A percentile compares a stretch with the other conserved stretches of the same genome.
Conservation (phyloP, 768 basidiomycete species). For the Leccinum fibrillosum region DNA sequence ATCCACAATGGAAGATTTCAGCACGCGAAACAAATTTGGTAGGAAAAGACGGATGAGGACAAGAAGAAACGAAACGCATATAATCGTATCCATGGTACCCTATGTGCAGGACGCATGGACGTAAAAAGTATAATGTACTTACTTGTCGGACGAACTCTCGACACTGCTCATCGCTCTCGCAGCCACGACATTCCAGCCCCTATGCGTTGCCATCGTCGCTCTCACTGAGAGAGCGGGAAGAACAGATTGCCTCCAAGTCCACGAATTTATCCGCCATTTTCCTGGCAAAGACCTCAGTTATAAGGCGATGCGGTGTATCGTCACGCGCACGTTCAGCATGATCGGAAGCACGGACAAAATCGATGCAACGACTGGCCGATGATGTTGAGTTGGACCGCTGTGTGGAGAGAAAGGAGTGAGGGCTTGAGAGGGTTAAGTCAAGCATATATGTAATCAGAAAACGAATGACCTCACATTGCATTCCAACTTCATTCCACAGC, state of each 20-base stretch:
- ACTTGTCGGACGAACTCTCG: constrained; percentile 77
- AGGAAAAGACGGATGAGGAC: not conserved
- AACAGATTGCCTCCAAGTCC: constrained; percentile 22
- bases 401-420: too few species aligned
- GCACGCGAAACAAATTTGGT: not conserved
- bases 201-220: not conserved
- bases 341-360: constrained; percentile 58
- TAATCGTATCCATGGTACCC: not conserved
- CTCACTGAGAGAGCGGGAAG: too few species aligned
- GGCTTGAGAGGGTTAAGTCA: not conserved
- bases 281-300: not conserved
- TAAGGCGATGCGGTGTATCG: constrained; percentile 32
- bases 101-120: not conserved
- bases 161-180: too few species aligned
- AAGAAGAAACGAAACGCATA: not conserved
- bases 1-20: constrained; percentile 10
- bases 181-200: too few species aligned
- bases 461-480: too few species aligned
- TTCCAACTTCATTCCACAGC: too few species aligned
- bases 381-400: constrained; percentile 29
- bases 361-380: constrained; percentile 58
- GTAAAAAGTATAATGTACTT: constrained; percentile 26
- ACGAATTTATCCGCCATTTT: constrained; percentile 15
- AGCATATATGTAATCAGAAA: too few species aligned
- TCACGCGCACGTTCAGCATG: constrained; percentile 52